Evolutionary conservation across 116 monocot genomes (phyloP), one percentile per base, ranked within the genome.

Genomic region (Trichopus zeylanicus): DNA sequence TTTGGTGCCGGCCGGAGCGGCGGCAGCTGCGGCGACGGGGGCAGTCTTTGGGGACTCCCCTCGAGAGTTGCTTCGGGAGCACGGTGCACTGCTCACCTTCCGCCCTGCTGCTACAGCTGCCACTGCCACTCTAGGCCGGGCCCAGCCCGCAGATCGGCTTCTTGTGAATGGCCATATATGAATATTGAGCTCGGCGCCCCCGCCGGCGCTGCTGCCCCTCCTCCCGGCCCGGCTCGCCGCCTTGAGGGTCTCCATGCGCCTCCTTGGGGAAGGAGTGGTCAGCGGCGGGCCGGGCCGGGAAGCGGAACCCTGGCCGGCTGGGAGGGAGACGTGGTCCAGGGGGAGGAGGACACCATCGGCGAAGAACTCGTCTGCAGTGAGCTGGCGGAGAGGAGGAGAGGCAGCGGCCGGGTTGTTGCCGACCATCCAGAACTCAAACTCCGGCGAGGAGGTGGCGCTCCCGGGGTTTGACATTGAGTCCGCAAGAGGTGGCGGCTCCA

Each of bases 111-210:
- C 15, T 20, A 3, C 6, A n/a, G 24, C 23, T 28, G 16, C 31
- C 28, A 10, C 7, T 1, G 46, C 12, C 5, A 18, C 27, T 9
- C 35, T 20, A 31, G n/a, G 6, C 27, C 23, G 12, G 55, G 46
- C 60, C 26, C 34, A 46, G 27, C 74, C 67, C 29, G 77, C 70
- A 6, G 77, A 82, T 46, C 73, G 73, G 63, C 82, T 77, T 28
- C 82, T 28, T 0, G 73, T 66, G 67, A 82, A 82, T 13, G 82
- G 82, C 82, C 82, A 82, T 29, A 82, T 39, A 70, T 77, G 57
- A 22, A 82, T 77, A 60, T 73, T 82, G 29, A 77, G 77, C 66
- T 82, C 82, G 2, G 73, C 23, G 6, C 29, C 51, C 1, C 62
- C 56, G 2, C n/a, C n/a, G n/a, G n/a, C n/a, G n/a, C n/a, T 18